These are phyloP conservation scores for Populus davidiana DNA, from an alignment of 345 rosid genomes.

Conservation along the genomic window DNA sequence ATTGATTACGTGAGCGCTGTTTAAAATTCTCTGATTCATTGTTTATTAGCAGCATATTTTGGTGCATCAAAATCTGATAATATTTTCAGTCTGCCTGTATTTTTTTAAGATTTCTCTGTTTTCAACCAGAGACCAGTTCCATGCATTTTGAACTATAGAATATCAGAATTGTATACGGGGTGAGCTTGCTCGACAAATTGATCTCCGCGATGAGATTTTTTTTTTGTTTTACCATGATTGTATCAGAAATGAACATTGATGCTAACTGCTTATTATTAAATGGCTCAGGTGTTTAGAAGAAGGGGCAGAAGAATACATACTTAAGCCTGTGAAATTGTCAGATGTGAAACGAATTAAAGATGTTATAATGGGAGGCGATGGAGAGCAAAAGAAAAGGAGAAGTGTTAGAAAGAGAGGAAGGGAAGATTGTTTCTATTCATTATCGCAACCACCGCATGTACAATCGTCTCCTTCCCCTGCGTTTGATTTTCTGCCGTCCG, in stretches of 20 bases:
- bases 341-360: slow-evolving; percentile 69
- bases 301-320: slow-evolving; percentile 84
- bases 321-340: slow-evolving; percentile 76
- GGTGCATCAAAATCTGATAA: neutral
- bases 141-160: neutral
- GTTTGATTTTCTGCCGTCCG: neutral
- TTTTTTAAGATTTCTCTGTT: neutral
- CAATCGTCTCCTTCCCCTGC: neutral
- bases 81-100: too few species aligned
- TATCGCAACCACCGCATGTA: neutral
- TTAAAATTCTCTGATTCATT: neutral
- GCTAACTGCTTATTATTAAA: neutral
- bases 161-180: neutral
- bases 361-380: slow-evolving; percentile 45
- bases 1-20: neutral
- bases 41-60: neutral
- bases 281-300: slow-evolving; percentile 72
- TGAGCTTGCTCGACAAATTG: neutral
- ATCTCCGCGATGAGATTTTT: neutral
- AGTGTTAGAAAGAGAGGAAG: slow-evolving; percentile 41
- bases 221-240: too few species aligned
- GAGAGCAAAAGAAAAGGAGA: slow-evolving; percentile 23
- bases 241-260: neutral
- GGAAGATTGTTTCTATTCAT: slow-evolving; percentile 3
- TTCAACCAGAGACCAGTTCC: neutral